Conservation (phyloP, 352 stramenopile species). For the Phytophthora ohioensis region DNA sequence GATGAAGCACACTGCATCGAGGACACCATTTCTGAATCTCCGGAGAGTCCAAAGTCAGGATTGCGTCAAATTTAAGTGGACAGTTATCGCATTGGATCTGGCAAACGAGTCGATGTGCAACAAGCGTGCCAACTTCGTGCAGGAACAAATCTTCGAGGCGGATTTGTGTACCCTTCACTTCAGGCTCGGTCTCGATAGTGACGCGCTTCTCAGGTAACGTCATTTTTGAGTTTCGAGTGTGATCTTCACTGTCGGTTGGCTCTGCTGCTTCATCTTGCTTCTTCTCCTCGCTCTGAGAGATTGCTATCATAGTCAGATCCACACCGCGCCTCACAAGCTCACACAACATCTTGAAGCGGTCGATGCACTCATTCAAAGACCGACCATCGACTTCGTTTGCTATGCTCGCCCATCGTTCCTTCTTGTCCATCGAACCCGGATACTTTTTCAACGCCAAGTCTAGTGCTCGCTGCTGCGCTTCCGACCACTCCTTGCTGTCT, state of each 20-base stretch:
- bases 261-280: constrained; percentile 26
- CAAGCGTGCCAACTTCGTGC: constrained; percentile 79
- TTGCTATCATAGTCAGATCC: constrained; percentile 15
- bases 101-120: constrained; percentile 67
- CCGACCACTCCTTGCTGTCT: constrained; percentile 59
- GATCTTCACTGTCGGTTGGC: constrained; percentile 23
- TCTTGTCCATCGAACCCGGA: constrained; percentile 77
- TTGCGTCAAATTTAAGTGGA: constrained; percentile 75
- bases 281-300: constrained; percentile 18
- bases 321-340: constrained; percentile 53
- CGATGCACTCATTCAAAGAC: constrained; percentile 85
- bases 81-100: constrained; percentile 81
- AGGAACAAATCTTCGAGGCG: constrained; percentile 78
- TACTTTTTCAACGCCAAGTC: constrained; percentile 79
- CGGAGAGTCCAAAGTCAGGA: constrained; percentile 52
- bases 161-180: constrained; percentile 60
- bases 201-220: constrained; percentile 57
- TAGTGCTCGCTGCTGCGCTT: constrained; percentile 68
- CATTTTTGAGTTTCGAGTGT: constrained; percentile 53
- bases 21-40: constrained; percentile 83
- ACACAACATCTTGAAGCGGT: constrained; percentile 77
- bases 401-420: constrained; percentile 73
- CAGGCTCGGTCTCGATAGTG: constrained; percentile 63
- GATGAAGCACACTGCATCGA: constrained; percentile 77
- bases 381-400: constrained; percentile 69